Percentiles rank a stretch among this genome's conserved stretches.
These are phyloP conservation scores for Basidioascus undulatus DNA, from an alignment of 768 basidiomycete genomes.

Conservation along the genomic window DNA sequence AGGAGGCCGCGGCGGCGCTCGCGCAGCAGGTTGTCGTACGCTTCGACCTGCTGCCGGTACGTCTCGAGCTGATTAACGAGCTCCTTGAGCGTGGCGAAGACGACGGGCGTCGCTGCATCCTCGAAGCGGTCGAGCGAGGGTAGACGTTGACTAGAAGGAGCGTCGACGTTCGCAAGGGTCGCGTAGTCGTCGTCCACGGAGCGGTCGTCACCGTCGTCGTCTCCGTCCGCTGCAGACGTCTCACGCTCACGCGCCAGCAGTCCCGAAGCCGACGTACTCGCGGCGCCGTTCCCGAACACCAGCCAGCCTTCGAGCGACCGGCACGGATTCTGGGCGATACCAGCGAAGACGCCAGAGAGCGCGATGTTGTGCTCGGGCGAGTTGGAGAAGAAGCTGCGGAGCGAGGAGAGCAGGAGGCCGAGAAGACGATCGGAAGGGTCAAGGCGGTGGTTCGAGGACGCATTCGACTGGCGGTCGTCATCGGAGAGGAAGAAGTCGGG, in stretches of 20 bases:
- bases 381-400: conserved; percentile 62
- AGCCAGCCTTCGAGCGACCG: conserved; percentile 75
- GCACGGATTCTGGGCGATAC: conserved; percentile 61
- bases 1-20: conserved; percentile 73
- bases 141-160: no score
- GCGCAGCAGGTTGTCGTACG: conserved; percentile 60
- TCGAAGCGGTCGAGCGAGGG: no score
- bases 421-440: conserved; percentile 55
- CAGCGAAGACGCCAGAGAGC: conserved; percentile 55
- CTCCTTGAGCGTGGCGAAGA: conserved; percentile 56
- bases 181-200: conserved; percentile 56
- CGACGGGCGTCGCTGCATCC: conserved; percentile 26
- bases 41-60: conserved; percentile 45
- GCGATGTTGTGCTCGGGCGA: conserved; percentile 69
- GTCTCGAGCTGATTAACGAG: conserved; percentile 58
- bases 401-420: conserved; percentile 37
- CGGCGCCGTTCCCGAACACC: conserved; percentile 25
- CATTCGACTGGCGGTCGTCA: no score
- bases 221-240: conserved; percentile 5
- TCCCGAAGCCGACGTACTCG: not conserved
- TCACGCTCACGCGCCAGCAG: not conserved
- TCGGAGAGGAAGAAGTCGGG: no score
- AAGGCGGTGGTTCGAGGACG: conserved; percentile 38
- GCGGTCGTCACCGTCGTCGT: conserved; percentile 47
- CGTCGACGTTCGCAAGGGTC: no score